Evolutionary conservation across 345 rosid genomes (phyloP), one percentile per base, ranked within the genome.

Genomic region (Firmiana major): DNA sequence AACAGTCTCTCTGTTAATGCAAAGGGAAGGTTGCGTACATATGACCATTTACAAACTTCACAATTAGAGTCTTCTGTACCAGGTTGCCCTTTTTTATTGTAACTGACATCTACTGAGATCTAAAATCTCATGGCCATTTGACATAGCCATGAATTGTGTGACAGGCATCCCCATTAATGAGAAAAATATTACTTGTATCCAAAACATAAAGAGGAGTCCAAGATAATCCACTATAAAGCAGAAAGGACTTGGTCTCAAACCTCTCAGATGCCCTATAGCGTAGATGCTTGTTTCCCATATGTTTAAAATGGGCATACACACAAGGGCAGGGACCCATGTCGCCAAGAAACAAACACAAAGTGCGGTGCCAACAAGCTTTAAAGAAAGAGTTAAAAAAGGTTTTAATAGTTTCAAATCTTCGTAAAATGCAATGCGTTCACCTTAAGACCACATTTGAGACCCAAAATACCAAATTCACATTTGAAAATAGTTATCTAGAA

Each of bases 111-210:
- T 51, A 51, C 45, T 10, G 9, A 19, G 48, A 71, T 71, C 59
- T 51, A 71, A 34, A 71, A 36, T 74, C 16, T 2, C 21, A 7
- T 43, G 31, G 57, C 22, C 43, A 16, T 15, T 59, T 43, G 17
- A 40, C 9, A 54, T 16, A 57, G 76, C 64, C 65, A 60, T 22
- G 57, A 74, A 74, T 24, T 40, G 66, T 74, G 40, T 31, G 59
- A 34, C 40, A 34, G 62, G 28, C 46, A 71, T 71, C 46, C 28
- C 10, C 2, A 34, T 34, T 53, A 28, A 51, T 17, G 19, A 15
- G 62, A 28, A 53, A n/a, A 49, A 71, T 34, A 53, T 53, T 71
- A 34, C 16, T 34, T 71, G 62, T 34, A 46, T 13, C 21, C 10
- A 19, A 5, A 19, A 53, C 46, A 53, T 5, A 34, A 19, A 26